These are phyloP conservation scores for Talaromyces amestolkiae DNA, from an alignment of 2,329 filamentous ascomycete genomes.

Conservation along the genomic window DNA sequence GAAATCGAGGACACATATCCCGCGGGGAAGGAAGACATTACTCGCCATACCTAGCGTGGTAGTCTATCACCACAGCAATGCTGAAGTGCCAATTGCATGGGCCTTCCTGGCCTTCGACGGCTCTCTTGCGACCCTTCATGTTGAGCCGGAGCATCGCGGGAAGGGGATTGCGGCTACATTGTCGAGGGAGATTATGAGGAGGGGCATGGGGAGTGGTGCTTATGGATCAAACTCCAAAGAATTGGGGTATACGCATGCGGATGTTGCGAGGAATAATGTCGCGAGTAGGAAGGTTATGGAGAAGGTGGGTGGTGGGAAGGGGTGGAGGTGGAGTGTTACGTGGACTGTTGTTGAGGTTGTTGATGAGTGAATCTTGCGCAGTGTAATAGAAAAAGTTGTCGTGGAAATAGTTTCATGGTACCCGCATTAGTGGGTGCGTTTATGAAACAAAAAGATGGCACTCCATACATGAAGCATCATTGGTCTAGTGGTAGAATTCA, in stretches of 20 bases:
- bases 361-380: neutral
- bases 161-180: conserved; percentile 35
- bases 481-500: conserved; percentile 25
- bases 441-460: neutral
- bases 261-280: conserved; percentile 36
- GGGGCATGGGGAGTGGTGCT: conserved; percentile 24
- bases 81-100: conserved; percentile 33
- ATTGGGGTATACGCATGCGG: conserved; percentile 37
- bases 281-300: conserved; percentile 45
- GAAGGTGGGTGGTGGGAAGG: conserved; percentile 43
- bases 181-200: conserved; percentile 34
- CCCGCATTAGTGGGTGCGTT: too few species aligned
- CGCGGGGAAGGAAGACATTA: conserved; percentile 35
- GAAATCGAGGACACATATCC: conserved; percentile 40
- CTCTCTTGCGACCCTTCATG: conserved; percentile 39
- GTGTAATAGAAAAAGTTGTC: too few species aligned
- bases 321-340: conserved; percentile 32
- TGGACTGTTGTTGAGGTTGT: conserved; percentile 41
- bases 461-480: conserved; percentile 19
- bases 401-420: neutral
- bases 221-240: conserved; percentile 18
- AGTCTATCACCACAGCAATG: conserved; percentile 27
- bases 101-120: conserved; percentile 41
- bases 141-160: conserved; percentile 43
- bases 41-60: conserved; percentile 34